Conservation (phyloP, 2,329 filamentous ascomycete species). For the Microcyclospora pomicola region DNA sequence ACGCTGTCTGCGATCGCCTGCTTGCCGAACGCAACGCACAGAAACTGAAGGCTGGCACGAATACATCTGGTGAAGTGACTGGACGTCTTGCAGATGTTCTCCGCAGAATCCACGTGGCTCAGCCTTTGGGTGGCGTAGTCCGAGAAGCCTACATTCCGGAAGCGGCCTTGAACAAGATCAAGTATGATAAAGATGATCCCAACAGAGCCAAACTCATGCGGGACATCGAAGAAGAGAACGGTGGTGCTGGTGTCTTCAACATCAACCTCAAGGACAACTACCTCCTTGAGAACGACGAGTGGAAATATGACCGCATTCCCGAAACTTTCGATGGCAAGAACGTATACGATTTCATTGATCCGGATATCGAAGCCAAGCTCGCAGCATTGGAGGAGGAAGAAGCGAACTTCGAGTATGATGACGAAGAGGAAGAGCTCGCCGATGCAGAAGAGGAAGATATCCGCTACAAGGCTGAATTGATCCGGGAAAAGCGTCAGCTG, state of each 20-base stretch:
- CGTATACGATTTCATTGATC: slow-evolving; percentile 92
- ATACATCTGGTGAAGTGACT: slow-evolving; percentile 58
- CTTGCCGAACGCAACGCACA: slow-evolving; percentile 87
- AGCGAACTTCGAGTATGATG: slow-evolving; percentile 86
- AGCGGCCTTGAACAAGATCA: slow-evolving; percentile 62
- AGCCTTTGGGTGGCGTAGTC: slow-evolving; percentile 66
- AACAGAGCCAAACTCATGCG: slow-evolving; percentile 66
- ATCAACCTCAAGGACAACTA: slow-evolving; percentile 84
- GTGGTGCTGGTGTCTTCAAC: slow-evolving; percentile 91
- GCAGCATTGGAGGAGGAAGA: slow-evolving; percentile 89
- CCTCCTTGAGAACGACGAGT: slow-evolving; percentile 71
- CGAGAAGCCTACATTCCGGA: slow-evolving; percentile 83
- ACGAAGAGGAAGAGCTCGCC: slow-evolving; percentile 43
- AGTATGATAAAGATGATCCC: slow-evolving; percentile 85
- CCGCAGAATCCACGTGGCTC: slow-evolving; percentile 90
- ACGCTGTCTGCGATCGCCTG: slow-evolving; percentile 81
- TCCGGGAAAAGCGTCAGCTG: slow-evolving; percentile 83
- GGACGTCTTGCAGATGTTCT: slow-evolving; percentile 83
- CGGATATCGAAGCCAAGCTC: slow-evolving; percentile 89
- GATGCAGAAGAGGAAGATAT: slow-evolving; percentile 76
- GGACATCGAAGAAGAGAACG: slow-evolving; percentile 82
- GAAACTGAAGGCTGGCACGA: slow-evolving; percentile 83
- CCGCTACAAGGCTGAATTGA: slow-evolving; percentile 81
- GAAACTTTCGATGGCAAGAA: slow-evolving; percentile 94
- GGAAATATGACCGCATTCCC: slow-evolving; percentile 93